Conservation (phyloP, 495 filamentous ascomycete genomes). For the Hypoxylon lienhwacheense region DNA sequence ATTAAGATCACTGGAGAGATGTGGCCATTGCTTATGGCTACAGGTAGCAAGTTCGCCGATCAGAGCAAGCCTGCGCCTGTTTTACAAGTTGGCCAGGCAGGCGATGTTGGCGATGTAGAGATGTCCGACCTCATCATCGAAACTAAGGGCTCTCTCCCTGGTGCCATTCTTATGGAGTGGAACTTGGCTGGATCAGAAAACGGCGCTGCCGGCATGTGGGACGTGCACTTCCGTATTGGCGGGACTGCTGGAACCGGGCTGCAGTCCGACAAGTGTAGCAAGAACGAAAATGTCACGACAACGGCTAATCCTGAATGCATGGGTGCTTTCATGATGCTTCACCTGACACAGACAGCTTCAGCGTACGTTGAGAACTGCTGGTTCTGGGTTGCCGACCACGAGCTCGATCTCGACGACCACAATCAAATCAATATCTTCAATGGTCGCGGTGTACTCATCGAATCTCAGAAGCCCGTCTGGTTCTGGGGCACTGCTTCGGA, state of each 20-base stretch:
- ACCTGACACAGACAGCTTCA: slow-evolving; percentile 69
- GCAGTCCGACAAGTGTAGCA: slow-evolving; percentile 73
- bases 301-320: slow-evolving; percentile 60
- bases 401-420: slow-evolving; percentile 74
- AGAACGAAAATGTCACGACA: slow-evolving; percentile 63
- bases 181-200: slow-evolving; percentile 70
- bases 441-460: slow-evolving; percentile 81
- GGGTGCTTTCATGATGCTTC: slow-evolving; percentile 80
- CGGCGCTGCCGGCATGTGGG: slow-evolving; percentile 82
- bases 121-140: slow-evolving; percentile 82
- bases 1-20: slow-evolving; percentile 87
- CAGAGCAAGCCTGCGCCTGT: slow-evolving; percentile 68
- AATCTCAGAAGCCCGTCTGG: slow-evolving; percentile 65
- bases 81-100: slow-evolving; percentile 76
- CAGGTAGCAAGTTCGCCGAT: slow-evolving; percentile 69
- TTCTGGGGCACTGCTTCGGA: slow-evolving; percentile 81
- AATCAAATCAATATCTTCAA: slow-evolving; percentile 90
- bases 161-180: slow-evolving; percentile 90
- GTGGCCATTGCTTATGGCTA: slow-evolving; percentile 86
- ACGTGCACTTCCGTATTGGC: slow-evolving; percentile 85
- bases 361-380: slow-evolving; percentile 90
- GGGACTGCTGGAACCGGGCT: slow-evolving; percentile 80
- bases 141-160: slow-evolving; percentile 75
- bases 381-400: slow-evolving; percentile 96
- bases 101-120: slow-evolving; percentile 77